phyloP scores from a whole-genome alignment of 768 basidiomycete species.

The Russula olivacea region DNA sequence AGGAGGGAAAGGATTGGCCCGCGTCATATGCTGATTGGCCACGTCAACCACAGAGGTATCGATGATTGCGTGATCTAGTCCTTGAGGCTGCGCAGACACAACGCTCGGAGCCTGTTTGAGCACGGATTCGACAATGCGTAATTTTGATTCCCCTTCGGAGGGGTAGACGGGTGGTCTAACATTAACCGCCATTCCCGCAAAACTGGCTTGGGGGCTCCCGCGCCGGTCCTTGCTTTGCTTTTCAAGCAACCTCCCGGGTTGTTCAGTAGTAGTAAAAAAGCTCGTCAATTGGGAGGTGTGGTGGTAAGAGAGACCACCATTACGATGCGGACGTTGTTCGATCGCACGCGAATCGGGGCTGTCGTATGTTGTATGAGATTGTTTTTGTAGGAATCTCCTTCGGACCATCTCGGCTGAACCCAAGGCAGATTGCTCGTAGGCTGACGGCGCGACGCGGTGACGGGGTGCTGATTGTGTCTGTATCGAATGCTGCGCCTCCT shows the following conservation, averaged over 20 bases:
- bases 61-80: constrained; percentile 36
- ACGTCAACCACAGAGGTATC: constrained; percentile 32
- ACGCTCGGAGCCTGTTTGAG: constrained; percentile 36
- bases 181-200: constrained; percentile 40
- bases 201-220: constrained; percentile 33
- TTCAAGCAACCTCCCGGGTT: constrained; percentile 49
- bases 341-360: constrained; percentile 37
- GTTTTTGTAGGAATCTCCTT: constrained; percentile 38
- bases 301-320: constrained; percentile 58
- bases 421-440: constrained; percentile 20
- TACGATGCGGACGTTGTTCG: constrained; percentile 58
- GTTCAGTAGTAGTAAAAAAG: constrained; percentile 43
- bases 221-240: neutral
- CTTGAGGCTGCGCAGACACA: constrained; percentile 30
- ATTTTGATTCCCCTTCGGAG: constrained; percentile 23
- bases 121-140: constrained; percentile 31
- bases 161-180: constrained; percentile 24
- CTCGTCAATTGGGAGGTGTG: constrained; percentile 50
- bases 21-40: constrained; percentile 30
- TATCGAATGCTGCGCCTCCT: constrained; percentile 23
- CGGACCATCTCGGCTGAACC: constrained; percentile 26
- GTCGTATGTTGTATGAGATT: constrained; percentile 27
- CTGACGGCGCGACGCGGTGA: constrained; percentile 8
- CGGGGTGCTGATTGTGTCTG: neutral
- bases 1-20: constrained; percentile 43